Evolutionary conservation across 208 protist genomes (phyloP), one percentile per base, ranked within the genome.

Genomic region (Crithidia fasciculata): DNA sequence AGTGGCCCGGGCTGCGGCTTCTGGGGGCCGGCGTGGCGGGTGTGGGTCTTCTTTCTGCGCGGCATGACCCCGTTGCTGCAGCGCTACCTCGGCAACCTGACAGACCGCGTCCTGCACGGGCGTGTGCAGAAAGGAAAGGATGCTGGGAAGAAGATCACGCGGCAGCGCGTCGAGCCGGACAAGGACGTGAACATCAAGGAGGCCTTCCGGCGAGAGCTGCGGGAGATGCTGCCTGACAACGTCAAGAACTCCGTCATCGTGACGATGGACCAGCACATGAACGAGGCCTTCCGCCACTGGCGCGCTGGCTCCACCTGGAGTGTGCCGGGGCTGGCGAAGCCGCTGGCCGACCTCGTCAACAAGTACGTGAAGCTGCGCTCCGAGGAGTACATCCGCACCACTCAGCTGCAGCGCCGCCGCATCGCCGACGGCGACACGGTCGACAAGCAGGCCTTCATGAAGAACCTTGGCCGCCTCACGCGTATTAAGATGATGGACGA

Each of bases 21-120:
- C 81, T 99, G 99, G 99, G 99, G 95, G 8, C 99, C 99, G 15
- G 89, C 92, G 58, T 99, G 99, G 99, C 92, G 99, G 36, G 99
- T 99, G 58, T 99, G 99, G 99, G 83, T 99, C 6, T 99, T 99
- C 90, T 99, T 99, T 82, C 78, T 99, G 47, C 93, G 99, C 53
- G 99, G 99, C 67, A 99, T 99, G 72, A 99, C 99, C 15, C 99
- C 99, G 37, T 88, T 99, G 13, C 87, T 99, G 44, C 99, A 99
- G 89, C 87, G 99, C 62, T 99, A 99, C 97, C 85, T 99, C 10
- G 98, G 98, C 43, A 99, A 99, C 86, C 85, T 99, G 12, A 95
- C 99, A 37, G 97, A 99, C 19, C 89, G 99, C 72, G 98, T 99
- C 72, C 99, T 99, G 80, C 99, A 99, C 81, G 99, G 99, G 41